Conservation (phyloP, 2,329 filamentous ascomycete genomes). For the Epichloe aotearoae region DNA sequence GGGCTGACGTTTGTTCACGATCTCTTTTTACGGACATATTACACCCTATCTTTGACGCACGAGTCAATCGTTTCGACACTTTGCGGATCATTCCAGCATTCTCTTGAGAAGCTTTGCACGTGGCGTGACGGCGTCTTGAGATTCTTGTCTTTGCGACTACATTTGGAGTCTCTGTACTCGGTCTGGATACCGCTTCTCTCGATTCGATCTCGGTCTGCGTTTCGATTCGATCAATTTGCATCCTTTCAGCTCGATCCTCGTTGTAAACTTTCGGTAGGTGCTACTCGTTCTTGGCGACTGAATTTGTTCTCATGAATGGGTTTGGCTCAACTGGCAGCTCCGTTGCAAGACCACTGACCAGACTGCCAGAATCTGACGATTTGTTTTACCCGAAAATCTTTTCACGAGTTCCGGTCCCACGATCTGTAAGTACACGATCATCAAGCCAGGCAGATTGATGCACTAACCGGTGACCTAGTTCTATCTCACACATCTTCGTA, state of each 20-base stretch:
- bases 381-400: constrained; percentile 13
- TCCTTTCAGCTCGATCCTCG: constrained; percentile 13
- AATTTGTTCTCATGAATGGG: not conserved
- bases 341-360: not conserved
- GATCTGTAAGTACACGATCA: not conserved
- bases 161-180: constrained; percentile 24
- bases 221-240: constrained; percentile 16
- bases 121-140: constrained; percentile 28
- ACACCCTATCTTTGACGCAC: constrained; percentile 14
- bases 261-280: constrained; percentile 4
- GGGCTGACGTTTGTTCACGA: constrained; percentile 20
- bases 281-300: constrained; percentile 2
- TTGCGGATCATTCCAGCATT: constrained; percentile 15
- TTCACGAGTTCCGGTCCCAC: constrained; percentile 8
- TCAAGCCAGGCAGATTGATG: not conserved
- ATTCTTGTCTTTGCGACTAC: constrained; percentile 23
- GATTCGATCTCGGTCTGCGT: constrained; percentile 20
- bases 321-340: not conserved
- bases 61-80: constrained; percentile 3
- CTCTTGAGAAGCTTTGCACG: constrained; percentile 18
- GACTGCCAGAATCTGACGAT: constrained; percentile 12
- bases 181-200: constrained; percentile 24
- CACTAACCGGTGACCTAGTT: not conserved
- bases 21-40: constrained; percentile 11
- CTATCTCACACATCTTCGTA: constrained; percentile 1